Evolutionary conservation across 371 early-diverging fungal genomes (phyloP).

Genomic region (Apophysomyces sp.): DNA sequence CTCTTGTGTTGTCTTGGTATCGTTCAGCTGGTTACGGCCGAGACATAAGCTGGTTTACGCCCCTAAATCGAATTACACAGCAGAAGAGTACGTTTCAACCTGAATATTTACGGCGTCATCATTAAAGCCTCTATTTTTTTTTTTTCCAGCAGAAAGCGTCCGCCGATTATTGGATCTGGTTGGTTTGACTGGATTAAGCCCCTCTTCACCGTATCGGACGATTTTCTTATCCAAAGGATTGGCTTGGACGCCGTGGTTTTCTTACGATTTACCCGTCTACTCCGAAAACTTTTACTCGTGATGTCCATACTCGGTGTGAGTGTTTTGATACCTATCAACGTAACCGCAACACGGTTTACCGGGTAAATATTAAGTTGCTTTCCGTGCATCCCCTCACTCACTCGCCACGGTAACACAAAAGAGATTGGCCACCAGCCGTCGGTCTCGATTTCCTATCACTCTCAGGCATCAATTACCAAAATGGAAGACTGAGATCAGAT

Average conservation of each 20-base stretch:
- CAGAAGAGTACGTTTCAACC: conserved; percentile 31
- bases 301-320: conserved; percentile 62
- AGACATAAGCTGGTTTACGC: conserved; percentile 47
- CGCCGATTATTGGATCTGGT: conserved; percentile 60
- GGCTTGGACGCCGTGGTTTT: conserved; percentile 82
- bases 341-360: conserved; percentile 47
- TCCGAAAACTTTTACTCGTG: conserved; percentile 52
- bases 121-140: neutral
- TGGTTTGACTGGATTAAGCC: conserved; percentile 71
- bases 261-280: conserved; percentile 68
- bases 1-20: conserved; percentile 44
- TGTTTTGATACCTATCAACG: conserved; percentile 63
- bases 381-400: neutral
- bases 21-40: conserved; percentile 48
- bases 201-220: conserved; percentile 57
- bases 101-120: neutral
- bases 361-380: conserved; percentile 23
- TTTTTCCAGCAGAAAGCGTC: conserved; percentile 51
- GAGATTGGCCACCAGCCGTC: conserved; percentile 43
- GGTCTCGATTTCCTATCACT: conserved; percentile 35
- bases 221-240: conserved; percentile 59
- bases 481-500: conserved; percentile 20
- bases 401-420: conserved; percentile 29
- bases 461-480: conserved; percentile 30
- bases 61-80: conserved; percentile 36